Percentiles rank a stretch among this genome's conserved stretches.
Conservation (phyloP, 805 yeast genomes). For the Nematodospora valgi region DNA sequence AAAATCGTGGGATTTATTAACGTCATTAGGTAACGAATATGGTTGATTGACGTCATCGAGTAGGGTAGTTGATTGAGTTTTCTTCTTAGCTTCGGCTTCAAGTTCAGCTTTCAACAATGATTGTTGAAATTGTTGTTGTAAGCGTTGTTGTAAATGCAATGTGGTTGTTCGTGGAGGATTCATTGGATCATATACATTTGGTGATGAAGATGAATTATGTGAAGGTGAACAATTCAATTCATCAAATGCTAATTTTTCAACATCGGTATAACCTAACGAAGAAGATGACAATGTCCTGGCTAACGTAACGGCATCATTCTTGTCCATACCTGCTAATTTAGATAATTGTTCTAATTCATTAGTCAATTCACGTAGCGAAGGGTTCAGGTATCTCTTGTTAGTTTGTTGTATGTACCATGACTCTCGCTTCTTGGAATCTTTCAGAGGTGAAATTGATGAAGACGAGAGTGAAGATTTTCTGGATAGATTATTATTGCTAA, state of each 20-base stretch:
- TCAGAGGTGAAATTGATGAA: constrained; percentile 8
- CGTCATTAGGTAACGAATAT: no score
- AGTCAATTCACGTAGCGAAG: constrained; percentile 69
- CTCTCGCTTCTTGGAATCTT: constrained; percentile 9
- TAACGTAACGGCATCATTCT: constrained; percentile 76
- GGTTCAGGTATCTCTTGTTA: constrained; percentile 35
- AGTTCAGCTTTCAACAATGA: constrained; percentile 10
- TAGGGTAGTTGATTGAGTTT: no score
- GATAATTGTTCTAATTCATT: constrained; percentile 72
- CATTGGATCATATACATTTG: constrained; percentile 2
- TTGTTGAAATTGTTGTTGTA: constrained; percentile 16
- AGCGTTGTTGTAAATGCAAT: constrained; percentile 12
- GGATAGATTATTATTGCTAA: constrained; percentile 1
- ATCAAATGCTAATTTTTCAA: constrained; percentile 43
- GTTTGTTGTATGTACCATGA: constrained; percentile 10
- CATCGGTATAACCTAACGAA: constrained; percentile 56
- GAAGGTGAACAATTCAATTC: constrained; percentile 23
- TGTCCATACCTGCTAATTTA: constrained; percentile 72
- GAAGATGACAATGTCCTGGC: constrained; percentile 77
- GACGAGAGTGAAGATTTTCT: not conserved
- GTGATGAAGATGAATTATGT: not conserved
- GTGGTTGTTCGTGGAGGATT: constrained; percentile 8
- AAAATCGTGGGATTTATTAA: constrained; percentile 3
- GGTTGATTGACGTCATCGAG: no score
- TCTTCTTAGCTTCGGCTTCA: constrained; percentile 21